phyloP scores from a whole-genome alignment of 805 yeast species.

The Hyphopichia homilentoma region DNA sequence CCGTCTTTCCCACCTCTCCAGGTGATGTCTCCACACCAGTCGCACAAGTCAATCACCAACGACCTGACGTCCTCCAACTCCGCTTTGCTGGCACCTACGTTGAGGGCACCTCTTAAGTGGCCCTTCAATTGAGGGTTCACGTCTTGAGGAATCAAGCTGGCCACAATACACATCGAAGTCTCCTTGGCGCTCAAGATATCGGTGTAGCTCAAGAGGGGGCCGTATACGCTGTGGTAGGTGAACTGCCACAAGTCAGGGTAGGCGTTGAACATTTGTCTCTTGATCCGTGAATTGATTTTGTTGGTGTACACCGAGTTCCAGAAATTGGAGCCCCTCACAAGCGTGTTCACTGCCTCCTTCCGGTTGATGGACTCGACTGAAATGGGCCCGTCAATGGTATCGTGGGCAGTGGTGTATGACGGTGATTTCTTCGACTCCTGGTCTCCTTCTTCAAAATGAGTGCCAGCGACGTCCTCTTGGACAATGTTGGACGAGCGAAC shows the following conservation, averaged over 20 bases:
- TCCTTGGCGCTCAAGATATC: slow-evolving; percentile 62
- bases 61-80: slow-evolving; percentile 58
- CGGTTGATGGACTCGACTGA: slow-evolving; percentile 26
- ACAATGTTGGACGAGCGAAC: slow-evolving; percentile 35
- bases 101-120: slow-evolving; percentile 81
- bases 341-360: slow-evolving; percentile 20
- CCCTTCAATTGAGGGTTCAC: slow-evolving; percentile 93
- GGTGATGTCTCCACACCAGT: slow-evolving; percentile 63
- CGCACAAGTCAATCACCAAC: slow-evolving; percentile 60
- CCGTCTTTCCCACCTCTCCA: slow-evolving; percentile 51
- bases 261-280: slow-evolving; percentile 62
- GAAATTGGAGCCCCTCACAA: slow-evolving; percentile 54
- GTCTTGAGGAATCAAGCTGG: slow-evolving; percentile 85
- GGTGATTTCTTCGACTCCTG: slow-evolving; percentile 9
- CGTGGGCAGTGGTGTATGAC: too few relatives aligned
- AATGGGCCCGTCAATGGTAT: slow-evolving; percentile 43
- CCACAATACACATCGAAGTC: slow-evolving; percentile 72
- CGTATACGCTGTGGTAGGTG: slow-evolving; percentile 69
- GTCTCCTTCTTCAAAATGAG: slow-evolving; percentile 25
- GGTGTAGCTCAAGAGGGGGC: slow-evolving; percentile 69
- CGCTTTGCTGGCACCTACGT: slow-evolving; percentile 66
- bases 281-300: slow-evolving; percentile 67
- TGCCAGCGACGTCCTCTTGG: slow-evolving; percentile 37
- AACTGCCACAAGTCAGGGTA: slow-evolving; percentile 85
- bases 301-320: slow-evolving; percentile 71